These are phyloP conservation scores for Trypanosomatidae sp. DNA, from an alignment of 208 protist species.

Conservation along the genomic window DNA sequence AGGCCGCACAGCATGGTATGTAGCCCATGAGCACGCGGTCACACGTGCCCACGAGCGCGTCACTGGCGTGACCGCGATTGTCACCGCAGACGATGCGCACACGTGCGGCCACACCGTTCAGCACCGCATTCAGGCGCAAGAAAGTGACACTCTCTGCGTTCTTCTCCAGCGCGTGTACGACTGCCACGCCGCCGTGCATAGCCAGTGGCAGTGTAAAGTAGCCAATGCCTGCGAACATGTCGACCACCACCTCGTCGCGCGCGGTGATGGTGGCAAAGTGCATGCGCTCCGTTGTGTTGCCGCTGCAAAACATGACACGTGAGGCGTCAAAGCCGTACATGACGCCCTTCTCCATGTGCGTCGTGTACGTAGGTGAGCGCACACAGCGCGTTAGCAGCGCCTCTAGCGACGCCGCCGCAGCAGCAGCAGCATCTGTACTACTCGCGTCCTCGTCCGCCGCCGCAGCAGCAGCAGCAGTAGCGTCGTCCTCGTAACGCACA, in stretches of 20 bases:
- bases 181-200: slow-evolving; percentile 25
- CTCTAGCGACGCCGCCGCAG: slow-evolving; percentile 7
- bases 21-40: slow-evolving; percentile 89
- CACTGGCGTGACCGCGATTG: slow-evolving; percentile 48
- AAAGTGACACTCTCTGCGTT: slow-evolving; percentile 70
- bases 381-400: slow-evolving; percentile 9
- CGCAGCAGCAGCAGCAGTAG: too few species aligned
- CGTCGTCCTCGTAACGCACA: too few species aligned
- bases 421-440: neutral
- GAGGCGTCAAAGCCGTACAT: slow-evolving; percentile 78
- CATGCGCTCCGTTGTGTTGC: slow-evolving; percentile 88
- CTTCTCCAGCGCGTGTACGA: slow-evolving; percentile 81
- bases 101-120: slow-evolving; percentile 64
- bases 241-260: slow-evolving; percentile 70
- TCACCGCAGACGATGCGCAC: slow-evolving; percentile 67
- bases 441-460: neutral
- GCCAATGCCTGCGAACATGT: slow-evolving; percentile 90
- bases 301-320: slow-evolving; percentile 87
- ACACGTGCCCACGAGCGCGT: slow-evolving; percentile 56
- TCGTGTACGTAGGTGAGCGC: slow-evolving; percentile 51
- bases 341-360: slow-evolving; percentile 84
- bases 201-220: slow-evolving; percentile 87
- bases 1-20: slow-evolving; percentile 63
- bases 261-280: slow-evolving; percentile 58
- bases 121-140: slow-evolving; percentile 57